These are phyloP conservation scores for Trametes cinnabarina DNA, from an alignment of 768 basidiomycete species.

Conservation along the genomic window DNA sequence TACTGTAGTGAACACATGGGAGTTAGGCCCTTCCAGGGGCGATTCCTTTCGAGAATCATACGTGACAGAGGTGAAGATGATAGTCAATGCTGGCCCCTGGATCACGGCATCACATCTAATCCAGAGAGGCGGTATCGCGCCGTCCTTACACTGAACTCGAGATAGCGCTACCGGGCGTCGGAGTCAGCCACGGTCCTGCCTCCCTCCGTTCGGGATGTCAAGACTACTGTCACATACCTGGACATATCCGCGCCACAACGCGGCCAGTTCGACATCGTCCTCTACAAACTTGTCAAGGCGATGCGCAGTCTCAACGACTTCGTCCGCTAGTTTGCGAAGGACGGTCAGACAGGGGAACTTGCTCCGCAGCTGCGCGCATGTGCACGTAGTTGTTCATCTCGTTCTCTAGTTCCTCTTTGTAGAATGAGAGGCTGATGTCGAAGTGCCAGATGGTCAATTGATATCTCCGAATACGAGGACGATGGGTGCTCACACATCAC, in stretches of 20 bases:
- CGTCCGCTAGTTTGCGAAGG: slow-evolving; percentile 7
- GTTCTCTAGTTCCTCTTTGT: slow-evolving; percentile 19
- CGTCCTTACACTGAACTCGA: slow-evolving; percentile 12
- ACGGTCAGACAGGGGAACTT: neutral
- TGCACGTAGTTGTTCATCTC: slow-evolving; percentile 20
- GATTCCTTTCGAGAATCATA: no score
- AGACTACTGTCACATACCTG: neutral
- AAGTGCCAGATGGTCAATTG: neutral
- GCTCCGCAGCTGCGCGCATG: slow-evolving; percentile 12
- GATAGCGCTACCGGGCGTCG: slow-evolving; percentile 1
- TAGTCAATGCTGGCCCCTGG: no score
- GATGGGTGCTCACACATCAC: slow-evolving; percentile 4
- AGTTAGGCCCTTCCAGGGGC: no score
- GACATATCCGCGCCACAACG: slow-evolving; percentile 4
- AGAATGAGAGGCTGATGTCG: slow-evolving; percentile 18
- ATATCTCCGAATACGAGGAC: neutral
- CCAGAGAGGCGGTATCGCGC: slow-evolving; percentile 4
- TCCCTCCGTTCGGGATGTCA: no score
- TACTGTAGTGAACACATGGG: no score
- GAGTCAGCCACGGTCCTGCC: no score
- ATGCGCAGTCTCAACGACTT: slow-evolving; percentile 11
- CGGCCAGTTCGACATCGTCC: neutral
- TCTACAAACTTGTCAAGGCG: neutral
- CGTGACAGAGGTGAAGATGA: no score
- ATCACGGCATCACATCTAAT: neutral